Percentiles rank a stretch among this genome's conserved stretches.
These are phyloP conservation scores for Talaromyces nanjingensis DNA, from an alignment of 495 filamentous ascomycete genomes.

Conservation along the genomic window DNA sequence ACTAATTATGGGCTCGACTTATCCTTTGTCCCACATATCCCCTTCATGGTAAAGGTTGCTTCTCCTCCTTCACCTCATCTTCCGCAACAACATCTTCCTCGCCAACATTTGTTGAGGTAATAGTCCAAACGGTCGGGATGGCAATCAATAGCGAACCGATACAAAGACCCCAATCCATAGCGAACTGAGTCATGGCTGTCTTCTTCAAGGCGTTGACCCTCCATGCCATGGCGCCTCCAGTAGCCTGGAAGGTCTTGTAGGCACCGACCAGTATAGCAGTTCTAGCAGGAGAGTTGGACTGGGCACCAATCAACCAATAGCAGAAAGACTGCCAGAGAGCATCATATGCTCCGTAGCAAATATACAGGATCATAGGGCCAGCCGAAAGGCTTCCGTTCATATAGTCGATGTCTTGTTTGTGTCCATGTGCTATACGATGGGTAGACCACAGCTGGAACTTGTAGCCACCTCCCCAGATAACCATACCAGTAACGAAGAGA, in stretches of 20 bases:
- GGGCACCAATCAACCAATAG: slow-evolving; percentile 82
- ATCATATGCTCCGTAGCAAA: slow-evolving; percentile 49
- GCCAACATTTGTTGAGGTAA: slow-evolving; percentile 22
- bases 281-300: slow-evolving; percentile 78
- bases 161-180: slow-evolving; percentile 61
- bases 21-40: not conserved
- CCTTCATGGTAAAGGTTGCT: slow-evolving; percentile 1
- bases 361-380: slow-evolving; percentile 48
- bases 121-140: slow-evolving; percentile 54
- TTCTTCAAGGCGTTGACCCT: slow-evolving; percentile 58
- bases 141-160: slow-evolving; percentile 60
- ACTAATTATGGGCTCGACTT: too few species aligned
- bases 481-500: slow-evolving; percentile 40
- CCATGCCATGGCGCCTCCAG: slow-evolving; percentile 80
- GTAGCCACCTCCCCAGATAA: slow-evolving; percentile 49
- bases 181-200: slow-evolving; percentile 51
- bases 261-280: slow-evolving; percentile 84
- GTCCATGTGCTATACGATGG: slow-evolving; percentile 19
- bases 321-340: slow-evolving; percentile 64
- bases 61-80: not conserved
- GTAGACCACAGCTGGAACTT: slow-evolving; percentile 40
- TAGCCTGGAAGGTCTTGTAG: slow-evolving; percentile 89
- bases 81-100: not conserved
- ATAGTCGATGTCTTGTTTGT: slow-evolving; percentile 35
- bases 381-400: slow-evolving; percentile 25